Evolutionary conservation across 1,139 yeast genomes (phyloP), one percentile per base, ranked within the genome.

Genomic region (Kurtzmaniella natalensis): DNA sequence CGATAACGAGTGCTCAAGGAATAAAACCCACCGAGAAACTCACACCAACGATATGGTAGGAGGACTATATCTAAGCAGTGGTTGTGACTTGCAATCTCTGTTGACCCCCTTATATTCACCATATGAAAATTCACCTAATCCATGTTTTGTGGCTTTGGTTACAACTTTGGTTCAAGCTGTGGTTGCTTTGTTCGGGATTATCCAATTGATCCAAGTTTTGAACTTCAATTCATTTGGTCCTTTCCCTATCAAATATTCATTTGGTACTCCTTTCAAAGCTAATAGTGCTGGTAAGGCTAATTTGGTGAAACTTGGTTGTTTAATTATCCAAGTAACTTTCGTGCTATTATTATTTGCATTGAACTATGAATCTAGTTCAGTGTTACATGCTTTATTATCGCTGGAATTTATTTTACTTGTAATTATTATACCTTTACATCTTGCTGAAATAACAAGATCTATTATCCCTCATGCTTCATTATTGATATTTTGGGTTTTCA

Each of bases 401-500:
- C 13, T 48, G 2, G 39, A 48, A 0, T 37, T 57, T 3, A 8
- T 43, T 0, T 18, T 43, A 0, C 38, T 35, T 2, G 23, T 42
- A 2, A 36, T 54, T 2, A 53, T 60, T 2, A 28, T 55, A 1
- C 64, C 68, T 0, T 44, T 64, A 22, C 69, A 62, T 34, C 28
- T 57, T 4, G 35, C 57, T 9, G 72, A 66, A 43, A 52, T 60
- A 5, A 47, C 62, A 10, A 51, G 59, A 33, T 38, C 50, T 6
- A 46, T 60, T 2, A 43, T 52, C 1, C 55, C 66, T 1, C 48
- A 48, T 35, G 59, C 59, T 15, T 45, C 57, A 1, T 47, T 64
- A 18, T 39, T 64, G 4, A 42, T 54, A n/a, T 64, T 51, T 35
- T 64, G 71, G 72, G 8, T 51, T 3, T 32, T 53, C 15, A 50